phyloP scores from a whole-genome alignment of 2,329 filamentous ascomycete genomes.

The Alternaria arbusti region DNA sequence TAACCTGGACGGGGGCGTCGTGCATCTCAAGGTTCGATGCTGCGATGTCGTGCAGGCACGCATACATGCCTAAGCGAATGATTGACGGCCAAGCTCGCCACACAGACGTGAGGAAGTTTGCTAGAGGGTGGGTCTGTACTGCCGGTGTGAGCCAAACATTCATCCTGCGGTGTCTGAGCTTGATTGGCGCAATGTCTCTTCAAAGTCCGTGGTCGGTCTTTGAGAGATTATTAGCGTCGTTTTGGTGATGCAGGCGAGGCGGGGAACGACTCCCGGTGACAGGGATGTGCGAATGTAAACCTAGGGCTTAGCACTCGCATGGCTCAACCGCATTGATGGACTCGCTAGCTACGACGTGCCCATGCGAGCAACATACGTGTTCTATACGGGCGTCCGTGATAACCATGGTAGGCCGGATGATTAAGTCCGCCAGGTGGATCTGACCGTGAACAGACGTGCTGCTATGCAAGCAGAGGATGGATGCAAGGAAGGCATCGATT shows the following conservation, averaged over 20 bases:
- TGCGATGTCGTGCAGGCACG: slow-evolving; percentile 15
- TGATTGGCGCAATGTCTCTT: slow-evolving; percentile 24
- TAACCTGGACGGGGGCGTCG: slow-evolving; percentile 6
- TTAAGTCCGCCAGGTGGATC: background rate
- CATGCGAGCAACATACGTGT: slow-evolving; percentile 4
- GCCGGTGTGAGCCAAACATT: slow-evolving; percentile 13
- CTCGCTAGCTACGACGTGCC: slow-evolving; percentile 11
- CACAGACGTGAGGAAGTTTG: slow-evolving; percentile 5
- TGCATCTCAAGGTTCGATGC: slow-evolving; percentile 13
- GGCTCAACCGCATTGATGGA: slow-evolving; percentile 16
- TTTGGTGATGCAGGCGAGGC: slow-evolving; percentile 14
- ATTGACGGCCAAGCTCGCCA: slow-evolving; percentile 3
- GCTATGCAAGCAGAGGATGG: background rate
- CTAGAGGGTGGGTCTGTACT: slow-evolving; percentile 8
- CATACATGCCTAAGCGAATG: slow-evolving; percentile 24
- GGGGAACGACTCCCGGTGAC: slow-evolving; percentile 23
- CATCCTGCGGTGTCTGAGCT: slow-evolving; percentile 8
- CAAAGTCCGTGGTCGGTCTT: slow-evolving; percentile 19
- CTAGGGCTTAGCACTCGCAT: slow-evolving; percentile 16
- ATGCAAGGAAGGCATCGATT: background rate
- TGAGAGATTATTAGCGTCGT: slow-evolving; percentile 13
- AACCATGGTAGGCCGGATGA: slow-evolving; percentile 6
- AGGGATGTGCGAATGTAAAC: slow-evolving; percentile 10
- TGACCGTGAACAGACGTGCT: slow-evolving; percentile 1
- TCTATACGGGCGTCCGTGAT: slow-evolving; percentile 3